Evolutionary conservation across 2,329 filamentous ascomycete species (phyloP).

Genomic region (Colletotrichum abscissum): DNA sequence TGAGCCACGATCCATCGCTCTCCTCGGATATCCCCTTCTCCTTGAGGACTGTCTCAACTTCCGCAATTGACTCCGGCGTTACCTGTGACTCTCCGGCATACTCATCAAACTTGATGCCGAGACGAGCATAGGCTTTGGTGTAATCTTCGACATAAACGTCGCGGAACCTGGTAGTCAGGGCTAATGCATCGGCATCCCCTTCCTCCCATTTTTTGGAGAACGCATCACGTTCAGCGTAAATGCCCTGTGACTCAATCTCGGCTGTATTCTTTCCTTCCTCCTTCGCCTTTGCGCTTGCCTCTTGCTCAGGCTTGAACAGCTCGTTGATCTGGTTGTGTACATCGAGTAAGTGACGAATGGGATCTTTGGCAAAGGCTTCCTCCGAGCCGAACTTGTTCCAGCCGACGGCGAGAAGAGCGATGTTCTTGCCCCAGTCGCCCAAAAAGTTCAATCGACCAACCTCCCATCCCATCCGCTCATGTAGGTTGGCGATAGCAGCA

Average conservation of each 20-base stretch:
- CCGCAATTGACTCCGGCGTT: constrained; percentile 61
- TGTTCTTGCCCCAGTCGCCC: constrained; percentile 84
- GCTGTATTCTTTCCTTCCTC: constrained; percentile 56
- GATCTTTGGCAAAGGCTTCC: constrained; percentile 70
- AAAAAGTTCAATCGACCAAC: constrained; percentile 80
- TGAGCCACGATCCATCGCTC: constrained; percentile 73
- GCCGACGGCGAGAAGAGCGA: constrained; percentile 73
- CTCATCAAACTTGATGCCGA: constrained; percentile 72
- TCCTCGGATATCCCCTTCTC: constrained; percentile 71
- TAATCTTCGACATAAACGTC: constrained; percentile 70
- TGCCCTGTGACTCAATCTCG: constrained; percentile 54
- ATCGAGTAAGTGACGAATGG: constrained; percentile 78
- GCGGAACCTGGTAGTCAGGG: constrained; percentile 68
- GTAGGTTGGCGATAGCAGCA: constrained; percentile 77
- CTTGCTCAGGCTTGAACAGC: constrained; percentile 71
- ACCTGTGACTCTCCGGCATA: constrained; percentile 76
- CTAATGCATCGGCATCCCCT: constrained; percentile 65
- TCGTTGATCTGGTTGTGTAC: constrained; percentile 78
- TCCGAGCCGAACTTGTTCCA: constrained; percentile 77
- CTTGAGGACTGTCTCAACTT: constrained; percentile 68
- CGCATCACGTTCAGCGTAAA: constrained; percentile 66
- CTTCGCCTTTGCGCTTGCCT: constrained; percentile 64
- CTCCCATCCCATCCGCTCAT: constrained; percentile 76
- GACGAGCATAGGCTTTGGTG: constrained; percentile 66
- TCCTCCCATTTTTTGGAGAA: constrained; percentile 73